Base-by-base conservation (phyloP, 2,329 filamentous ascomycete genomes). In the Aspergillus sp. region DNA sequence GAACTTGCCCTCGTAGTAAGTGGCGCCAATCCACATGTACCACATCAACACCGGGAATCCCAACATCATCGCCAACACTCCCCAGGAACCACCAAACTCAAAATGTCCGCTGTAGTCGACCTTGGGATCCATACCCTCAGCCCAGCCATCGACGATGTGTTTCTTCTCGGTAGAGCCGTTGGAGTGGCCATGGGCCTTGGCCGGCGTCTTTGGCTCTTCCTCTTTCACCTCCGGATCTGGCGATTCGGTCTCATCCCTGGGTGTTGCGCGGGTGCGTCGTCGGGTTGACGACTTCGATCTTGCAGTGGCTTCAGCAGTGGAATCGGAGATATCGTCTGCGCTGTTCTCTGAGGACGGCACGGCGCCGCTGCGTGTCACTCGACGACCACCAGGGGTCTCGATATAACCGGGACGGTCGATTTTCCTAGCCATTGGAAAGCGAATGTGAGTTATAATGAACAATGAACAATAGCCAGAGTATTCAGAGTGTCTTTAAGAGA, bases 1-100 rank as follows among this genome's bases (percentile, higher is more conserved):
- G 45, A 94, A 76, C 54, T 86, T 83, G 58, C 91, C 91, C 64
- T 89, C 76, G 72, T 96, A 98, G 73, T 91, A 95, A 44, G 85
- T 90, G 30, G 91, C 87, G 44, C 93, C 93, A 68, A 95, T 84
- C 90, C 90, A 97, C 90, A 98, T 95, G 74, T 96, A 97, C 80
- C 88, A 96, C 91, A 97, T 97, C 60, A 98, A 79, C 33, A 84
- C 53, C n/a, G 93, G 93, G 71, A 97, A 98, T 41, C 86, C 82
- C 53, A 90, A 78, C 89, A 97, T 97, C 81, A 96, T 90, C 57
- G 80, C 75, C 13, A 80, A 71, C 38, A 90, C 85, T 47, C 93
- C 91, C n/a, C 79, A 65, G 3, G 88, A 84, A 49, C 93, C 93
- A 54, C 91, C 91, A 64, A 97, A 98, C 66, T 98, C 94, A 55